phyloP scores from a whole-genome alignment of 139 green algal species.

The Gonium pectorale region DNA sequence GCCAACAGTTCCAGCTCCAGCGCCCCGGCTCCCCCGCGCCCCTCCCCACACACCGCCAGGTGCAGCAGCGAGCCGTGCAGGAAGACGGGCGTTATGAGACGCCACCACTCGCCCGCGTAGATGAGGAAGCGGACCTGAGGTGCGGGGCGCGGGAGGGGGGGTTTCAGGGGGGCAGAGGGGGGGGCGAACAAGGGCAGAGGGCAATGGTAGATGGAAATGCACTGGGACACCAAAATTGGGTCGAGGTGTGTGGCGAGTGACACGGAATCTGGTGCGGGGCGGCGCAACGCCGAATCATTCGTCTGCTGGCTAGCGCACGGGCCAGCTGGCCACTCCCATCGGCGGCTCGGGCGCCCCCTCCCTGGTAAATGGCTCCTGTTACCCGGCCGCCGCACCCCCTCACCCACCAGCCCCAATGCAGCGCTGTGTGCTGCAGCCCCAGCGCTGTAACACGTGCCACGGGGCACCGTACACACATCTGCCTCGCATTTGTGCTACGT shows the following conservation, averaged over 20 bases:
- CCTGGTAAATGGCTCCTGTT: too few species aligned
- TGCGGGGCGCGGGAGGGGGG: not conserved
- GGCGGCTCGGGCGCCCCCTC: too few species aligned
- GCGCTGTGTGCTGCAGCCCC: too few species aligned
- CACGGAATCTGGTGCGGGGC: not conserved
- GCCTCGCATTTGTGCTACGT: too few species aligned
- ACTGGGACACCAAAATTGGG: not conserved
- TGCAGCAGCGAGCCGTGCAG: conserved; percentile 83
- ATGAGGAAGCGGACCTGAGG: conserved; percentile 82
- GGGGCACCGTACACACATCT: too few species aligned
- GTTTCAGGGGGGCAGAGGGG: not conserved
- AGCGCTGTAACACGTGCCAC: too few species aligned
- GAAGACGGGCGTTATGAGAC: conserved; percentile 80
- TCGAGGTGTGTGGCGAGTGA: too few species aligned
- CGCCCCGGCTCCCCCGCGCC: not conserved
- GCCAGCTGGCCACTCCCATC: too few species aligned
- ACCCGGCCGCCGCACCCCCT: too few species aligned
- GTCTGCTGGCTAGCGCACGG: too few species aligned
- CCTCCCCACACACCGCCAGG: conserved; percentile 61
- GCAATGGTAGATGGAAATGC: not conserved
- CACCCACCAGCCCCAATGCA: too few species aligned
- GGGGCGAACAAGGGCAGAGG: not conserved
- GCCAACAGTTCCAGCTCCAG: too few species aligned
- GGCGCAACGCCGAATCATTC: not conserved
- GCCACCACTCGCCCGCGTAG: conserved; percentile 74